Percentiles rank a stretch among this genome's conserved stretches.
These are phyloP conservation scores for Xylaria scruposa DNA, from an alignment of 495 filamentous ascomycete species.

Conservation along the genomic window DNA sequence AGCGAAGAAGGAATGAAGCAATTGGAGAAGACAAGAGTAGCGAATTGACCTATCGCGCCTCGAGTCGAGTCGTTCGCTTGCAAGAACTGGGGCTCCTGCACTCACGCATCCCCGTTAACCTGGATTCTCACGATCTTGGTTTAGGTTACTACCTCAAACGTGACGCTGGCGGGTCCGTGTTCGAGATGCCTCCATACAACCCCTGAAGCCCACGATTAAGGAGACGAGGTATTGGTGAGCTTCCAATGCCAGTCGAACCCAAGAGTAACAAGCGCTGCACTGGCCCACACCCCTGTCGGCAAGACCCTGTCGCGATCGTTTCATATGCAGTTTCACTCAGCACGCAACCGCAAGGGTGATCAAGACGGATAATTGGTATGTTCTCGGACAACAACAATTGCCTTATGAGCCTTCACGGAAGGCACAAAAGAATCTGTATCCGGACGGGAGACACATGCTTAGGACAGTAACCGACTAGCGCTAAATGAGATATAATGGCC, in stretches of 20 bases:
- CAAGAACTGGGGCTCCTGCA: constrained; percentile 29
- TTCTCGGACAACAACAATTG: not conserved
- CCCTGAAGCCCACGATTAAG: constrained; percentile 30
- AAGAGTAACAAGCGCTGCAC: constrained; percentile 6
- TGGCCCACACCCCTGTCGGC: constrained; percentile 5
- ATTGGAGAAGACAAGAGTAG: constrained; percentile 12
- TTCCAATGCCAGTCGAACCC: not conserved
- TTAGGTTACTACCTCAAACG: constrained; percentile 39
- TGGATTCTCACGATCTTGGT: constrained; percentile 32
- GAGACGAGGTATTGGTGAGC: constrained; percentile 31
- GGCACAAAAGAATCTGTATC: constrained; percentile 4
- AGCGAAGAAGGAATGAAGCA: constrained; percentile 24
- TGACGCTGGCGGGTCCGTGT: constrained; percentile 37
- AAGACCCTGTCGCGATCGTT: constrained; percentile 22
- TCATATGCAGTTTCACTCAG: constrained; percentile 26
- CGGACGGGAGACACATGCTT: not conserved
- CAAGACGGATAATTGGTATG: constrained; percentile 4
- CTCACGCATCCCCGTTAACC: constrained; percentile 28
- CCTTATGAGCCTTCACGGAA: not conserved
- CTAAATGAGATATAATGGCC: not conserved
- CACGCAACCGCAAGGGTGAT: constrained; percentile 8
- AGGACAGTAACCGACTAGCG: not conserved
- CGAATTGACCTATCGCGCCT: constrained; percentile 17
- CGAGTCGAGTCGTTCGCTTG: constrained; percentile 24
- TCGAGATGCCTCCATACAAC: constrained; percentile 31